A percentile compares a stretch with the other conserved stretches of the same genome.
These are phyloP conservation scores for Metarhizium humberi DNA, from an alignment of 2,329 filamentous ascomycete genomes.

Conservation along the genomic window DNA sequence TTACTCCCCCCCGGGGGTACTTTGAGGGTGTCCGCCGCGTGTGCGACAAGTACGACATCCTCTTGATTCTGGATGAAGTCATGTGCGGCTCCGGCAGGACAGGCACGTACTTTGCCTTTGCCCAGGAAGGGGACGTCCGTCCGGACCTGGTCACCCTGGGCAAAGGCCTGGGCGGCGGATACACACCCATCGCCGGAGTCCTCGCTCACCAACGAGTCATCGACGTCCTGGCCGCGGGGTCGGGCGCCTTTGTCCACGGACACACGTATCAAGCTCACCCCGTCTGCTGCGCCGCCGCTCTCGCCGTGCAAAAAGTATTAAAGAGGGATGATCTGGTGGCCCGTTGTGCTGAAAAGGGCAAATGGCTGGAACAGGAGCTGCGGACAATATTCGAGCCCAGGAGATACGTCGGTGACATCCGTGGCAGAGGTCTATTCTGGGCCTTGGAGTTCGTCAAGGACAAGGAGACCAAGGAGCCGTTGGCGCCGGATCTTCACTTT, in stretches of 20 bases:
- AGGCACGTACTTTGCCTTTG: conserved; percentile 52
- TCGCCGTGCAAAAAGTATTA: conserved; percentile 54
- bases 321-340: conserved; percentile 45
- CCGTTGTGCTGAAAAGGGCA: conserved; percentile 48
- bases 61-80: conserved; percentile 72
- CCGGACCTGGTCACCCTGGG: conserved; percentile 60
- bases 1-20: conserved; percentile 58
- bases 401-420: conserved; percentile 48
- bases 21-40: conserved; percentile 57
- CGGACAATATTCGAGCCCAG: conserved; percentile 30
- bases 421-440: conserved; percentile 47
- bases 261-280: conserved; percentile 56
- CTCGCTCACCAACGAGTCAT: conserved; percentile 44
- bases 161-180: conserved; percentile 58
- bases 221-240: conserved; percentile 28
- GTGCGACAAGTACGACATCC: conserved; percentile 60
- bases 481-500: conserved; percentile 19
- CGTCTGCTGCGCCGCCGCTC: conserved; percentile 47
- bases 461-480: conserved; percentile 23
- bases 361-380: conserved; percentile 34
- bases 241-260: conserved; percentile 36
- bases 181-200: conserved; percentile 50
- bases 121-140: conserved; percentile 40
- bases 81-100: conserved; percentile 60
- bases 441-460: conserved; percentile 35